phyloP scores from a whole-genome alignment of 2,329 filamentous ascomycete species.

The Keithomyces neogunnii region DNA sequence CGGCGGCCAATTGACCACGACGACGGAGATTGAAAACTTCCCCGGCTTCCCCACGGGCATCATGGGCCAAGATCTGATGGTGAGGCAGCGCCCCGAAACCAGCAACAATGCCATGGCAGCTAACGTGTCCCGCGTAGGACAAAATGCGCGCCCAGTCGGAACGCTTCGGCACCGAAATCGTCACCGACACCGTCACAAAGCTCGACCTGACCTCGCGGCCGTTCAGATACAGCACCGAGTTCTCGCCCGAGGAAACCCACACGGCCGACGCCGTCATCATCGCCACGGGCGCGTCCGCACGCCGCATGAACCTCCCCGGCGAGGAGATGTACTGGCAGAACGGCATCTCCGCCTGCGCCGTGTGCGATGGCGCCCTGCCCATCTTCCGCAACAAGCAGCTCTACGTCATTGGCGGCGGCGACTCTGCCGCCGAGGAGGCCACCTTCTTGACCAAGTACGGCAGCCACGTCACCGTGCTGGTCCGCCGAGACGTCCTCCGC shows the following conservation, averaged over 20 bases:
- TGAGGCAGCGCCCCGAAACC: constrained; percentile 21
- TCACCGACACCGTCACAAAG: constrained; percentile 84
- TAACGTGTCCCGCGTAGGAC: constrained; percentile 41
- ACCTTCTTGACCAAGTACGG: constrained; percentile 98
- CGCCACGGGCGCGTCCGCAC: constrained; percentile 88
- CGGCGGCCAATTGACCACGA: constrained; percentile 94
- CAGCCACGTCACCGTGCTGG: constrained; percentile 87
- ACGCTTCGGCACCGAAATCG: constrained; percentile 85
- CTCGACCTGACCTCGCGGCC: constrained; percentile 78
- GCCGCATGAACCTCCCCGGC: constrained; percentile 71
- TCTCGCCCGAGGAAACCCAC: constrained; percentile 70
- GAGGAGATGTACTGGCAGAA: constrained; percentile 98
- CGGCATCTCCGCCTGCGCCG: constrained; percentile 91
- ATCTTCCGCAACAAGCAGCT: constrained; percentile 97
- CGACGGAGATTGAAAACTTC: constrained; percentile 97
- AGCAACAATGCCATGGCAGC: not conserved
- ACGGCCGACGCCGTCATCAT: constrained; percentile 91
- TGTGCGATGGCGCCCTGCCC: constrained; percentile 93
- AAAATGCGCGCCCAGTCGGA: constrained; percentile 87
- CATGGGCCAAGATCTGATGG: constrained; percentile 82
- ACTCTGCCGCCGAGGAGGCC: constrained; percentile 94
- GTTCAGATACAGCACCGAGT: constrained; percentile 92
- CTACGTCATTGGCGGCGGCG: constrained; percentile 91
- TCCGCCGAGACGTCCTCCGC: constrained; percentile 76
- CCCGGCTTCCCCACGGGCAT: constrained; percentile 89